These are phyloP conservation scores for Podospora conica DNA, from an alignment of 495 filamentous ascomycete genomes.

Conservation along the genomic window DNA sequence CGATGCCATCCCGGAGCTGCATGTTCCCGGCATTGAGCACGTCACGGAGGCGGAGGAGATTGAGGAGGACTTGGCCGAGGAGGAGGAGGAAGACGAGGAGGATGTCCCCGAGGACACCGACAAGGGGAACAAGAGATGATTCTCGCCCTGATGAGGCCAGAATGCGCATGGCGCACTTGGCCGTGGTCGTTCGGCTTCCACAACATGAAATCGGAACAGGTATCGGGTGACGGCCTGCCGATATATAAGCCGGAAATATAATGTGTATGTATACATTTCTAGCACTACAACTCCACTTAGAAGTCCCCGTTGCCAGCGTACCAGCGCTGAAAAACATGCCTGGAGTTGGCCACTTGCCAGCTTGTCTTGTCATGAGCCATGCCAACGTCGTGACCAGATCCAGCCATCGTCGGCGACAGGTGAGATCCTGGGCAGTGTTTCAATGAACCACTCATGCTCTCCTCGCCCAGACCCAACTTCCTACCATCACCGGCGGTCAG, in stretches of 20 bases:
- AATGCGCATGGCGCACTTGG: not conserved
- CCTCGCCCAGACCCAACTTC: not conserved
- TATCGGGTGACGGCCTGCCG: not conserved
- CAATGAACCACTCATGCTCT: not conserved
- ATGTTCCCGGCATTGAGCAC: conserved; percentile 21
- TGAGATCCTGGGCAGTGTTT: not conserved
- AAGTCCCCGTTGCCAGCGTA: not conserved
- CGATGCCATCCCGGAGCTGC: conserved; percentile 40
- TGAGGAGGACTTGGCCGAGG: conserved; percentile 37
- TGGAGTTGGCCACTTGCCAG: no score
- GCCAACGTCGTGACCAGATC: no score
- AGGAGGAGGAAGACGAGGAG: conserved; percentile 32
- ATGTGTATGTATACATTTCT: conserved; percentile 3
- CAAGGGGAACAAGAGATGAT: conserved; percentile 11
- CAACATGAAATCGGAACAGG: not conserved
- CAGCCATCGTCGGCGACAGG: no score
- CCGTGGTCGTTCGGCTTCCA: not conserved
- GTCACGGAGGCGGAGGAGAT: conserved; percentile 42
- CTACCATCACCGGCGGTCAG: not conserved
- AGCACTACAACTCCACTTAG: conserved; percentile 3
- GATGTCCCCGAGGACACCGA: conserved; percentile 10
- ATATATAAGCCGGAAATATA: not conserved
- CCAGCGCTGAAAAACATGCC: not conserved
- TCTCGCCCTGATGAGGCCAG: not conserved
- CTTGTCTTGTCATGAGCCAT: no score